Conservation (phyloP, 805 yeast genomes). For the Metschnikowia gelsemii region DNA sequence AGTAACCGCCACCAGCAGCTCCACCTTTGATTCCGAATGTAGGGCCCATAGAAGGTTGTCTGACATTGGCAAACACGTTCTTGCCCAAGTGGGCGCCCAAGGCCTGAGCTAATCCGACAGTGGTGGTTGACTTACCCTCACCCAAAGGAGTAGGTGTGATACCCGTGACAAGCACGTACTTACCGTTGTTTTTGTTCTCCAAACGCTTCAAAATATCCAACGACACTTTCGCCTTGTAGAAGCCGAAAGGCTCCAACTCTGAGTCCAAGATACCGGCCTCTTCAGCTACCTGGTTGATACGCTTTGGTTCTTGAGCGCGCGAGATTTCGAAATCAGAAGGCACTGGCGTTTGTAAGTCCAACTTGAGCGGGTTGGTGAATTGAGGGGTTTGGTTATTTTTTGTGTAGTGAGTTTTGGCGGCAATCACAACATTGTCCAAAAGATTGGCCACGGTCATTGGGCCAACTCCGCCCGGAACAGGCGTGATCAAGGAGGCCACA, state of each 20-base stretch:
- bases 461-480: conserved; percentile 91
- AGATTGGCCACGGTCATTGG: conserved; percentile 90
- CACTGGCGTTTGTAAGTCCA: conserved; percentile 61
- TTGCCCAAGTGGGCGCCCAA: conserved; percentile 70
- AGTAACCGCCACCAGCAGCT: conserved; percentile 89
- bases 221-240: conserved; percentile 74
- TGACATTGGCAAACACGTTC: conserved; percentile 74
- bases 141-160: conserved; percentile 86
- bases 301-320: conserved; percentile 70
- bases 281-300: conserved; percentile 62
- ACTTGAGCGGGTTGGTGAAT: conserved; percentile 53
- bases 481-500: conserved; percentile 68
- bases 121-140: conserved; percentile 83
- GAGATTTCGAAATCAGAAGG: conserved; percentile 82
- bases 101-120: conserved; percentile 80
- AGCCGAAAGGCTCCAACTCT: conserved; percentile 75
- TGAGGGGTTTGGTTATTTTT: conserved; percentile 44
- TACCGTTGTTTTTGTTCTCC: conserved; percentile 59
- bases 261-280: conserved; percentile 67
- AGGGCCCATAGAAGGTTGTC: conserved; percentile 90
- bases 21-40: conserved; percentile 88
- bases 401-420: conserved; percentile 56
- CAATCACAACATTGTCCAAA: conserved; percentile 65
- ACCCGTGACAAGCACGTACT: conserved; percentile 76
- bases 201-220: conserved; percentile 62